Base-by-base conservation (phyloP, 73 alveolate species). In the Halteria grandinella region DNA sequence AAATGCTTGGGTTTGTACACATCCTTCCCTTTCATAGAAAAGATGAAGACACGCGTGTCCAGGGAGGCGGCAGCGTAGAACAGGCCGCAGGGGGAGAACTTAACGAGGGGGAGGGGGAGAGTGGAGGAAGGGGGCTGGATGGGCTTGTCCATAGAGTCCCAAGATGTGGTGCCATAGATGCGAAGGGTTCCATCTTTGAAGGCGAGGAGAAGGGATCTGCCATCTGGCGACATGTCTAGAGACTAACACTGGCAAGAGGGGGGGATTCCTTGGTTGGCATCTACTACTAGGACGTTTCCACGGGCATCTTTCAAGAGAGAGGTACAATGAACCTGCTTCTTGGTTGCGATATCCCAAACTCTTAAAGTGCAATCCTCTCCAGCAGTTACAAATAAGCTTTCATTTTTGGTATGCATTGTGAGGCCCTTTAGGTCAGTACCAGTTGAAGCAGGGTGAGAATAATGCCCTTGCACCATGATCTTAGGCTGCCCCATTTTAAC, bases 41-140 rank as follows among this genome's bases (percentile, higher is more conserved):
- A 90, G 0, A 91, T 95, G 87, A 94, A 92, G 52, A 97, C 89
- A 45, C 88, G 82, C 64, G 82, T 83, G 66, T 95, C 99, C 75
- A 86, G 97, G 41, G 99, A 73, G 23, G 97, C 97, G 29, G 92
- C 96, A 10, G 98, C 99, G 45, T 92, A 86, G 41, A 74, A 74
- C 43, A 79, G 78, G 17, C 98, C 97, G 84, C 94, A 95, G 29
- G 99, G 99, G 43, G 98, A 93, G 92, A 93, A 97, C 70, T 97
- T 97, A 12, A 97, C 69, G n/a, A n/a, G n/a, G n/a, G n/a, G n/a
- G n/a, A n/a, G n/a, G n/a, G n/a, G n/a, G n/a, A n/a, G n/a, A n/a
- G n/a, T n/a, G n/a, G n/a, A n/a, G n/a, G n/a, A n/a, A n/a, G n/a
- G n/a, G 69, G 95, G 99, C 37, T 87, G 62, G 18, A 95, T 86